Evolutionary conservation across 495 filamentous ascomycete species (phyloP), one percentile per base, ranked within the genome.

Genomic region (Xanthoparmelia taractica): DNA sequence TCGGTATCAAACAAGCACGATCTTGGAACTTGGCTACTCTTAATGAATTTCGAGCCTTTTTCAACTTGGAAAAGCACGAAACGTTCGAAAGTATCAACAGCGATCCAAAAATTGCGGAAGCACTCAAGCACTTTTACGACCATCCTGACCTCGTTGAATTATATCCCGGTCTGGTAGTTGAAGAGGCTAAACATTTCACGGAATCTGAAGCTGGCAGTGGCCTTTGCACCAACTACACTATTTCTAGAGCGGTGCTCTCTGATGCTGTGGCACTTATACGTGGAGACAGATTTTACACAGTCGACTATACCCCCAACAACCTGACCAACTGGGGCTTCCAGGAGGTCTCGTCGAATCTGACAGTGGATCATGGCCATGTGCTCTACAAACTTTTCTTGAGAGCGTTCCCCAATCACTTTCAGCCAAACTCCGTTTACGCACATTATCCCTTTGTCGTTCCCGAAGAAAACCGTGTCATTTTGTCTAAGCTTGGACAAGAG

Each of bases 31-130:
- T 92, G 29, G 87, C 87, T 1, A 87, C 88, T 4, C 75, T 96
- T 59, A 96, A 96, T 72, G 92, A 96, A 72, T 92, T 96, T 76
- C 79, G 92, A 41, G 79, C 84, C 66, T 90, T 89, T 76, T 93
- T 95, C 68, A 85, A 84, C 13, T 75, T 96, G 23, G 81, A 85
- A 63, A 83, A 84, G 1, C 84, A 96, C 69, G 79, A 85, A 67
- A 87, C 81, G 0, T 96, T 96, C 60, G 87, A 92, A 64, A 87
- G 90, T 61, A 95, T 96, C 77, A 96, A 92, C 68, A 78, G 83
- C 0, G 86, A 96, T 69, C 84, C 84, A 10, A 80, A 83, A n/a
- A 84, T 95, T 36, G 82, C 85, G 15, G 80, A 88, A 25, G 80
- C 86, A 58, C 81, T 96, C 15, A 84, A 82, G 57, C 81, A 86